Conservation (phyloP, 2,329 filamentous ascomycete species). For the Xylaria digitata region DNA sequence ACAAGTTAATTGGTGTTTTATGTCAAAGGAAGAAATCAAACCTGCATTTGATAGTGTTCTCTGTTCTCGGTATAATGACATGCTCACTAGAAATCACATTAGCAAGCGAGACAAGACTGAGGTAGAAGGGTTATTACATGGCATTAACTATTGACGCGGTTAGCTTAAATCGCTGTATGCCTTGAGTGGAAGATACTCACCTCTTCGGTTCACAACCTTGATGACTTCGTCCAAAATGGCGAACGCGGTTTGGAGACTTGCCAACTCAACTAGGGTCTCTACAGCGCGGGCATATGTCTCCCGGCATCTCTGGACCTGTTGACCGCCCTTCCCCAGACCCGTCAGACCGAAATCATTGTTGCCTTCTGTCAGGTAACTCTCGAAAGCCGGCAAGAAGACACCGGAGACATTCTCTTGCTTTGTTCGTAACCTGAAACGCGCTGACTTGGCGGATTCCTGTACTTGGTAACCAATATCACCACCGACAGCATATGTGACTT, state of each 20-base stretch:
- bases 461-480: constrained; percentile 97
- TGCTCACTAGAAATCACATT: constrained; percentile 70
- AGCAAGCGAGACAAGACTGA: constrained; percentile 30
- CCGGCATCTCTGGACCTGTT: constrained; percentile 93
- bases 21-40: constrained; percentile 4
- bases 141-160: constrained; percentile 77
- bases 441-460: constrained; percentile 92
- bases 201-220: constrained; percentile 97
- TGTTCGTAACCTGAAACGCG: constrained; percentile 90
- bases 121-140: constrained; percentile 67
- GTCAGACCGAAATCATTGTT: constrained; percentile 97
- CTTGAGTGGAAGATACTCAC: constrained; percentile 57
- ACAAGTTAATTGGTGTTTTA: constrained; percentile 14
- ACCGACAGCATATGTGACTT: constrained; percentile 96
- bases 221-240: constrained; percentile 99
- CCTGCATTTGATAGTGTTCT: constrained; percentile 98
- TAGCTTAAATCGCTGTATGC: constrained; percentile 42
- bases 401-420: constrained; percentile 99
- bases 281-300: constrained; percentile 97
- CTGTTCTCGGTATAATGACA: constrained; percentile 96
- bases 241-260: constrained; percentile 96
- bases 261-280: constrained; percentile 93
- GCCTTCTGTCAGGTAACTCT: constrained; percentile 87
- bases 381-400: constrained; percentile 92
- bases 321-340: constrained; percentile 93